These are phyloP conservation scores for Chaetoceros muelleri DNA, from an alignment of 108 stramenopile species.

Conservation along the genomic window DNA sequence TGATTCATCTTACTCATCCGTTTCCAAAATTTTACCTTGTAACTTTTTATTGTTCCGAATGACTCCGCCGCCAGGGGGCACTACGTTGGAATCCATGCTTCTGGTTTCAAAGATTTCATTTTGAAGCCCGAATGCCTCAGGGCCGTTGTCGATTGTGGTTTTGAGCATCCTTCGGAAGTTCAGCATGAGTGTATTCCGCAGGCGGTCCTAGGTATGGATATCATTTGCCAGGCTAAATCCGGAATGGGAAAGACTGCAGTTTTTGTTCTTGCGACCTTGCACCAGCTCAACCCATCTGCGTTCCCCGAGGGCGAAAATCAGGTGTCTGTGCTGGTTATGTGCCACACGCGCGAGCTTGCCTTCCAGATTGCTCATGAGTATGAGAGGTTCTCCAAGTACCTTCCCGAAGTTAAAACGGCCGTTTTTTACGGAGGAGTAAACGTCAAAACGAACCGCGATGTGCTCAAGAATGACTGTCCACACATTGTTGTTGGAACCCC, in stretches of 20 bases:
- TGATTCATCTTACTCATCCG: constrained; percentile 12
- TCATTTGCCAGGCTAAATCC: constrained; percentile 99
- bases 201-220: constrained; percentile 97
- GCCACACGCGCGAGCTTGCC: constrained; percentile 99
- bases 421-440: constrained; percentile 97
- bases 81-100: constrained; percentile 98
- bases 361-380: constrained; percentile 99
- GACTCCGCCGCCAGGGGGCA: constrained; percentile 67
- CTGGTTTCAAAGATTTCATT: constrained; percentile 98
- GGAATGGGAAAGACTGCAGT: constrained; percentile 99
- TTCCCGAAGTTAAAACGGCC: constrained; percentile 93
- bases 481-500: constrained; percentile 99
- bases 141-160: constrained; percentile 98
- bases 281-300: constrained; percentile 76
- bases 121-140: constrained; percentile 98
- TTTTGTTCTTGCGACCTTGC: constrained; percentile 96
- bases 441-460: constrained; percentile 76
- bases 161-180: constrained; percentile 98
- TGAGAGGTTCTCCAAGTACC: constrained; percentile 98
- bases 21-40: constrained; percentile 10
- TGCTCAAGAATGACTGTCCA: constrained; percentile 90
- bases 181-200: constrained; percentile 99
- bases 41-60: constrained; percentile 6
- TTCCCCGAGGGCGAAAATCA: constrained; percentile 61
- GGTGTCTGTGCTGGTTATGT: constrained; percentile 88